Base-by-base conservation (phyloP, 1,284 basidiomycete species). In the Agroathelia rolfsii region DNA sequence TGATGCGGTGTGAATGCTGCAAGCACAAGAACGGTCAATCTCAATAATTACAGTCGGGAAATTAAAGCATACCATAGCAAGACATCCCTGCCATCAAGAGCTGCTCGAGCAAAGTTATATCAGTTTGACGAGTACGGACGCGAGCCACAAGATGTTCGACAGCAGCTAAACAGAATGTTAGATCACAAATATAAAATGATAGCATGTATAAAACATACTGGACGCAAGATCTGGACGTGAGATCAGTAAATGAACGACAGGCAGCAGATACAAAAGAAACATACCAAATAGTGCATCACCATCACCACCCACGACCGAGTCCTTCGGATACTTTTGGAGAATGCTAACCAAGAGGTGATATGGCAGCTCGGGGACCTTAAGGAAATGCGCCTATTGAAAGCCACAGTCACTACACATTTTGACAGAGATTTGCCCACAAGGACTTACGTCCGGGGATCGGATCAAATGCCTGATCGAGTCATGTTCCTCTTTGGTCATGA, bases 321-420 rank as follows among this genome's bases (percentile, higher is more conserved):
- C 78, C 17, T 64, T 56, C 0, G 81, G 81, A 54, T 85, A 81
- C 53, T 85, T 87, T 42, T 66, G 69, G 39, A 87, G 50, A 30
- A 83, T 64, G 37, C 77, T 79, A 35, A 76, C 65, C 29, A 87
- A 62, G 6, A 69, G 72, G 50, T 84, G 72, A 61, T 82, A 86
- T 1, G 83, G 84, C 28, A 87, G 63, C 1, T 70, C 77, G 5
- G 82, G 76, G 18, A 81, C 78, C 58, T 87, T 87, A 43, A 87
- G 61, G 61, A 86, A 87, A 50, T 83, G 83, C 18, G 81, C 76
- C 81, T 85, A 42, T 3, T n/a, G 33, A 41, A 36, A 33, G 12
- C 6, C 25, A 32, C 35, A 32, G 23, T 12, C 29, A 29, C 18
- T 11, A 6, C 32, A 42, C 21, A 40, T 35, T 28, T 17, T 21